Percentiles rank a stretch among this genome's conserved stretches.
Evolutionary conservation across 2,329 filamentous ascomycete genomes (phyloP).

Genomic region (Botrytis porri): DNA sequence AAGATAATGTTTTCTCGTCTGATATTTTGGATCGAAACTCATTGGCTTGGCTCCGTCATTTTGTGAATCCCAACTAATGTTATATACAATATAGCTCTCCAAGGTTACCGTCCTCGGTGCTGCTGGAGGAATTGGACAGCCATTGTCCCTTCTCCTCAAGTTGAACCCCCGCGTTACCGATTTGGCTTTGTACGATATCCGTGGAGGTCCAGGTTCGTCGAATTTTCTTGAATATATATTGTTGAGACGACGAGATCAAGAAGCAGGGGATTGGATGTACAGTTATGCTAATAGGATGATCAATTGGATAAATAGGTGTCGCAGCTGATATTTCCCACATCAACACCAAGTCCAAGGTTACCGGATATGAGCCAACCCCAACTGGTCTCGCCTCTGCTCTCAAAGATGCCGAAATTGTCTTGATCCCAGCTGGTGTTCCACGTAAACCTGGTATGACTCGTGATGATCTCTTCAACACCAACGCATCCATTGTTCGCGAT

Average conservation of each 20-base stretch:
- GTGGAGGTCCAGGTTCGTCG: constrained; percentile 21
- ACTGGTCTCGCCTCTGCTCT: constrained; percentile 84
- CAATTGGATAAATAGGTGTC: constrained; percentile 73
- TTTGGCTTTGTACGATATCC: constrained; percentile 95
- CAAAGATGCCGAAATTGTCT: constrained; percentile 89
- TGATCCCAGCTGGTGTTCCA: constrained; percentile 97
- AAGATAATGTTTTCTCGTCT: constrained; percentile 38
- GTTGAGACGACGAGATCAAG: background rate
- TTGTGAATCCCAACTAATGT: constrained; percentile 26
- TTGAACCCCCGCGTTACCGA: constrained; percentile 82
- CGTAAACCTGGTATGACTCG: constrained; percentile 99
- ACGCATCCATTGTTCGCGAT: constrained; percentile 94
- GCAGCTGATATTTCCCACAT: constrained; percentile 97
- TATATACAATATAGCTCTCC: constrained; percentile 64
- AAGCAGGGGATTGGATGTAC: background rate
- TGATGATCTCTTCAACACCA: constrained; percentile 99
- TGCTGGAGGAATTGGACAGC: constrained; percentile 95
- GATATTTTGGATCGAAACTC: constrained; percentile 16
- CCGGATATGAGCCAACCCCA: constrained; percentile 82
- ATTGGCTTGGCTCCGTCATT: constrained; percentile 20
- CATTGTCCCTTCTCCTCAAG: constrained; percentile 95
- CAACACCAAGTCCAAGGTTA: constrained; percentile 81
- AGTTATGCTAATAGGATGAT: background rate
- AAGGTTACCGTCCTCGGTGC: constrained; percentile 98
- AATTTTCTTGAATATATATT: background rate